These are phyloP conservation scores for Xylariaceae sp. DNA, from an alignment of 2,329 filamentous ascomycete genomes.

Conservation along the genomic window DNA sequence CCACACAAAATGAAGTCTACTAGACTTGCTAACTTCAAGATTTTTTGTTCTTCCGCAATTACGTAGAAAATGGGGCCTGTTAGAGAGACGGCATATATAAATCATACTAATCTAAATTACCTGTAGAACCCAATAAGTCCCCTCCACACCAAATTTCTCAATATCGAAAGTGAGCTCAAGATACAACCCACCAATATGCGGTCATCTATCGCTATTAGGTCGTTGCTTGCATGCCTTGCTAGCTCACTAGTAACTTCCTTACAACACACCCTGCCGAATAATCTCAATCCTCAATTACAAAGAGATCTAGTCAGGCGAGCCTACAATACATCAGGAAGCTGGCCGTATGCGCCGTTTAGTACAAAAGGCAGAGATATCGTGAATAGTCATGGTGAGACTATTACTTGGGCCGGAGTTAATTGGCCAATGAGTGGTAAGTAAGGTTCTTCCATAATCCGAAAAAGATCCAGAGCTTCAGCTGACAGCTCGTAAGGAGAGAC, in stretches of 20 bases:
- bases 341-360: constrained; percentile 48
- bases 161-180: too few relatives aligned
- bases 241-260: constrained; percentile 29
- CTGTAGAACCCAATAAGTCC: not conserved
- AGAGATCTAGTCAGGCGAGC: too few relatives aligned
- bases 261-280: constrained; percentile 13
- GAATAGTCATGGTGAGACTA: constrained; percentile 43
- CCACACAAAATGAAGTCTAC: too few relatives aligned
- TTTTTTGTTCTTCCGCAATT: too few relatives aligned
- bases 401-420: constrained; percentile 47
- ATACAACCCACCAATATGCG: constrained; percentile 23
- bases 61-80: too few relatives aligned
- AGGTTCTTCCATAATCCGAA: not conserved
- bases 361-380: constrained; percentile 47
- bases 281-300: constrained; percentile 21
- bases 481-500: constrained; percentile 47
- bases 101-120: not conserved
- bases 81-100: constrained; percentile 9
- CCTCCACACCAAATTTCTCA: not conserved
- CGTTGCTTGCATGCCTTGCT: constrained; percentile 23
- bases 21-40: too few relatives aligned
- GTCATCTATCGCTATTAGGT: constrained; percentile 17
- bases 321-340: constrained; percentile 33
- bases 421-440: constrained; percentile 45
- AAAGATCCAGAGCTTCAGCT: not conserved